A percentile compares a stretch with the other conserved stretches of the same genome.
Evolutionary conservation across 768 basidiomycete species (phyloP).

Genomic region (Cyclocybe aegerita): DNA sequence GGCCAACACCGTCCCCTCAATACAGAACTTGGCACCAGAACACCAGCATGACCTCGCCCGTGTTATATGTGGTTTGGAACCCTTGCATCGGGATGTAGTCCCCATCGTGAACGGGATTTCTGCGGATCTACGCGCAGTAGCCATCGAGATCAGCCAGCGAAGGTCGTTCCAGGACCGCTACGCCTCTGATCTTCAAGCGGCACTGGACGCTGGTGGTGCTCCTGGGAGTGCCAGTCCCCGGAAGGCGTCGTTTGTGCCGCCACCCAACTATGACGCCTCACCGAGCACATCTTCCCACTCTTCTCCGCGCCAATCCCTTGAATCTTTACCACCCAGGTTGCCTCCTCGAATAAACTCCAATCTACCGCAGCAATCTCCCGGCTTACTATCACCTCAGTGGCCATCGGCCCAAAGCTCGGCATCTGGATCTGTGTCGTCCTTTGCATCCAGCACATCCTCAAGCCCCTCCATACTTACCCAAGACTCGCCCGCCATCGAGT

Average conservation of each 20-base stretch:
- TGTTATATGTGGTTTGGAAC: constrained; percentile 65
- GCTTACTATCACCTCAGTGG: constrained; percentile 8
- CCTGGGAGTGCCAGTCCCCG: constrained; percentile 29
- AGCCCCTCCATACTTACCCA: constrained; percentile 42
- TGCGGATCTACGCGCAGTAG: constrained; percentile 80
- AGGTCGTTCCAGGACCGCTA: constrained; percentile 83
- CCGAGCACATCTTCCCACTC: constrained; percentile 7
- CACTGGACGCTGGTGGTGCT: constrained; percentile 60
- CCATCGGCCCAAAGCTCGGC: constrained; percentile 9
- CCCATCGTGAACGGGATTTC: constrained; percentile 58
- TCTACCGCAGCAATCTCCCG: constrained; percentile 10
- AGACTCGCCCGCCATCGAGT: constrained; percentile 63
- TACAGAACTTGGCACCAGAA: constrained; percentile 62
- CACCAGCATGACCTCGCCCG: constrained; percentile 82
- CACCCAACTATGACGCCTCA: constrained; percentile 17
- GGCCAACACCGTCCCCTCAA: constrained; percentile 61
- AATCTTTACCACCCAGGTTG: constrained; percentile 13
- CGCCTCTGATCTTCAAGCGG: constrained; percentile 72
- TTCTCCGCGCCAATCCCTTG: constrained; percentile 9
- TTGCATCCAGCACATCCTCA: constrained; percentile 27
- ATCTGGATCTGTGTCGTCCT: constrained; percentile 16
- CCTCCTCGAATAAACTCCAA: background rate
- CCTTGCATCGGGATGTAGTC: constrained; percentile 40
- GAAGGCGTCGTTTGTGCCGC: constrained; percentile 34
- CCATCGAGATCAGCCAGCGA: constrained; percentile 84